Evolutionary conservation across 208 protist species (phyloP).

Genomic region (Porcisia hertigi): DNA sequence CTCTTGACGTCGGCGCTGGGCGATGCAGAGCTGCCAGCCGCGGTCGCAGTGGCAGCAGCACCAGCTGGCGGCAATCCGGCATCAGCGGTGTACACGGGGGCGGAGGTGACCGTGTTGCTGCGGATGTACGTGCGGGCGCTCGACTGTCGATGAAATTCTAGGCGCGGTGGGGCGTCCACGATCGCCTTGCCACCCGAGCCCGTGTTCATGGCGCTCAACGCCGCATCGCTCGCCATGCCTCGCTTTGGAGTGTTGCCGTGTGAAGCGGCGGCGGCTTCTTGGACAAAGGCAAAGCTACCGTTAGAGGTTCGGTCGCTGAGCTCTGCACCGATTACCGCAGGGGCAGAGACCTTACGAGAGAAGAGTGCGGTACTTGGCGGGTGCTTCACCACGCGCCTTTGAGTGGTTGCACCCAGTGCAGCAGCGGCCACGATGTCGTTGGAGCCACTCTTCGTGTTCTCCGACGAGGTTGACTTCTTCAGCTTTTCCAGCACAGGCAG

Average conservation of each 20-base stretch:
- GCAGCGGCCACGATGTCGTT: not conserved
- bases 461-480: not conserved
- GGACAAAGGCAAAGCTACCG: not conserved
- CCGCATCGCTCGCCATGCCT: not conserved
- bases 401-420: not conserved
- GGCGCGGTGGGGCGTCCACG: constrained; percentile 36
- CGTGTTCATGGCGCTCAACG: not conserved
- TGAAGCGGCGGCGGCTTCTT: not conserved
- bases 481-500: constrained; percentile 18
- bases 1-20: not conserved
- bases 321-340: constrained; percentile 6
- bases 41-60: not conserved
- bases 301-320: not conserved
- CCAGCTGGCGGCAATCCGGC: not conserved
- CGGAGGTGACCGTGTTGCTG: constrained; percentile 22
- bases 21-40: not conserved
- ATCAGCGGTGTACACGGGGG: not conserved
- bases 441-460: not conserved
- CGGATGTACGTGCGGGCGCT: constrained; percentile 22
- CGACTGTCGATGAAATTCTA: constrained; percentile 39
- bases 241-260: constrained; percentile 10
- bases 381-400: constrained; percentile 25
- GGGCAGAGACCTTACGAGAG: constrained; percentile 20
- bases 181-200: constrained; percentile 11
- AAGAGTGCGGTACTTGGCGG: constrained; percentile 15